Evolutionary conservation across 306 rosid species (phyloP).

Genomic region (Sicyos baderoa): DNA sequence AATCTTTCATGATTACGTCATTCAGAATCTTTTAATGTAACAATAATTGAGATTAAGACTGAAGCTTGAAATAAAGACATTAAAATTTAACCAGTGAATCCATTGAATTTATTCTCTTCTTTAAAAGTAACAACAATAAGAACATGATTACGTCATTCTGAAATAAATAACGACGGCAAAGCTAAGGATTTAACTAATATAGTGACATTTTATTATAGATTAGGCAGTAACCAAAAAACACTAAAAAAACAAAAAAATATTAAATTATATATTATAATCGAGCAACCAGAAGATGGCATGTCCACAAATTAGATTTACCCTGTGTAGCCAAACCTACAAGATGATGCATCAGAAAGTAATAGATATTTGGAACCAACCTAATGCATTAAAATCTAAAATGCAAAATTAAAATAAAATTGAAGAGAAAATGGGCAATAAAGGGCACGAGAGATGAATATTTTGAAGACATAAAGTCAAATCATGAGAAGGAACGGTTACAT

Average conservation of each 20-base stretch:
- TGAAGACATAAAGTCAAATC: background rate
- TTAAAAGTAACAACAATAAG: background rate
- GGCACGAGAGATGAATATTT: background rate
- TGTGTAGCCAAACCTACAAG: background rate
- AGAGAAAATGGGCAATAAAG: background rate
- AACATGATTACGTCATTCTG: background rate
- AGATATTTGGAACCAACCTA: background rate
- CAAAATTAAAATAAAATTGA: background rate
- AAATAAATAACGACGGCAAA: background rate
- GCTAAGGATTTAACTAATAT: background rate
- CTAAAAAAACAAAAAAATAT: background rate
- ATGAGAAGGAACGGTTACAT: conserved; percentile 42
- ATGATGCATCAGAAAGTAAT: background rate
- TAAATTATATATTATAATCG: background rate
- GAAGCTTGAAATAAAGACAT: background rate
- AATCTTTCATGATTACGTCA: conserved; percentile 12
- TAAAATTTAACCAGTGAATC: background rate
- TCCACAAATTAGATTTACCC: background rate
- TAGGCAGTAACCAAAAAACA: background rate
- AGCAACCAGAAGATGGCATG: conserved; percentile 5
- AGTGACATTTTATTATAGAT: background rate
- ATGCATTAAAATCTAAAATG: background rate
- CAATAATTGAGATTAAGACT: background rate
- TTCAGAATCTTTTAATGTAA: background rate
- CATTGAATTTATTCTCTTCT: background rate